Conservation (phyloP, 345 rosid species). For the Boechera divaricarpa region DNA sequence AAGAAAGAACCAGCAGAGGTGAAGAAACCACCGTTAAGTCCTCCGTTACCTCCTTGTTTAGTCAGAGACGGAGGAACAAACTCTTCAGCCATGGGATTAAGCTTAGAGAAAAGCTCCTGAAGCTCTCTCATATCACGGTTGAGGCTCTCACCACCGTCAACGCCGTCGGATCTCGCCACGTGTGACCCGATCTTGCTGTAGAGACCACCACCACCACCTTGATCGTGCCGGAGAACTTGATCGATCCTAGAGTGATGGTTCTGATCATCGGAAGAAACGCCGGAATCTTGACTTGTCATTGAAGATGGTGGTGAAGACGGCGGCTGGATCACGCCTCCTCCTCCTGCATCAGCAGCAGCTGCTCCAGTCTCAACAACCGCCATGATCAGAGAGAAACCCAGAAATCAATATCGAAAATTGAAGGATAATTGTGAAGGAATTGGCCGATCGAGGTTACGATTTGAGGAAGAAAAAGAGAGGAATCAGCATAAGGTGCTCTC, state of each 20-base stretch:
- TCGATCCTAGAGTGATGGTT: conserved; percentile 49
- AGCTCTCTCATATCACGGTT: conserved; percentile 78
- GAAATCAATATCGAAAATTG: conserved; percentile 3
- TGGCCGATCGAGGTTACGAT: conserved; percentile 34
- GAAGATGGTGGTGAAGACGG: conserved; percentile 45
- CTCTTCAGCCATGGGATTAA: conserved; percentile 94
- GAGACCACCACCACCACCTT: conserved; percentile 32
- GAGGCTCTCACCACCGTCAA: conserved; percentile 53
- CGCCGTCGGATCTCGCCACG: conserved; percentile 52
- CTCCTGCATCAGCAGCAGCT: conserved; percentile 42
- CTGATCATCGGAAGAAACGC: conserved; percentile 54
- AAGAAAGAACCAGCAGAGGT: conserved; percentile 45
- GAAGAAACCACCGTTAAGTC: conserved; percentile 49
- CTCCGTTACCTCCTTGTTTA: conserved; percentile 47
- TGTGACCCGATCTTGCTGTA: conserved; percentile 52
- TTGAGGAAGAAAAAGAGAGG: conserved; percentile 38
- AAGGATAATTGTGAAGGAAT: background rate
- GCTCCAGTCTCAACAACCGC: conserved; percentile 71
- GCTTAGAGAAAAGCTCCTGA: conserved; percentile 90
- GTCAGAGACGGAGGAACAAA: conserved; percentile 85
- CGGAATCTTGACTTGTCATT: conserved; percentile 51
- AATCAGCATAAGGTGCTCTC: conserved; percentile 48
- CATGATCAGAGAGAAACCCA: conserved; percentile 49
- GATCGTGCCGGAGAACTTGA: conserved; percentile 41
- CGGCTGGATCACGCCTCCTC: conserved; percentile 46